Conservation (phyloP, 441 rosid species). For the Mallotus japonicus region DNA sequence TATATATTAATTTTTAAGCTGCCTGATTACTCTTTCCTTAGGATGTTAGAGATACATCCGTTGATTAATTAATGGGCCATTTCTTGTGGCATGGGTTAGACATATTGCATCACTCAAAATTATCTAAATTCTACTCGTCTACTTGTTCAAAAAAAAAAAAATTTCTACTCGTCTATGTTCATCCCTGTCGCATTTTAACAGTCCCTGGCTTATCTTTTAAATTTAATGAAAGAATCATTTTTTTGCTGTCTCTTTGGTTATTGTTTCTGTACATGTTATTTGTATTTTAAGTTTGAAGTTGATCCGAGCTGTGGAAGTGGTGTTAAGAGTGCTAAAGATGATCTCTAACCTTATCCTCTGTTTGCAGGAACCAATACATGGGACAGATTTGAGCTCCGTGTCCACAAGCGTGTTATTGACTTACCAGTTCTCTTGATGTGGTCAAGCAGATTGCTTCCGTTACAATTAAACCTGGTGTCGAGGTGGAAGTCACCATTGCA, state of each 20-base stretch:
- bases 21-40: too few species aligned
- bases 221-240: too few species aligned
- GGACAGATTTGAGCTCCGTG: conserved; percentile 48
- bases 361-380: conserved; percentile 44
- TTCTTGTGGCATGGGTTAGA: too few species aligned
- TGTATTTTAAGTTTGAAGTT: background rate
- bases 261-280: background rate
- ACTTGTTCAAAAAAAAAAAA: too few species aligned
- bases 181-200: too few species aligned
- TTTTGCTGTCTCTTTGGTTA: background rate
- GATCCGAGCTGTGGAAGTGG: background rate
- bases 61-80: too few species aligned
- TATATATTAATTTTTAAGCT: too few species aligned
- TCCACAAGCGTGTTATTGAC: conserved; percentile 47
- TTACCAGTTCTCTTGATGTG: conserved; percentile 44
- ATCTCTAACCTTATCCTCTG: background rate
- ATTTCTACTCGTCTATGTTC: too few species aligned
- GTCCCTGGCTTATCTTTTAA: too few species aligned
- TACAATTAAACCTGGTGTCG: conserved; percentile 47
- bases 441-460: conserved; percentile 50
- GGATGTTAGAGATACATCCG: too few species aligned
- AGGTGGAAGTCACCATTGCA: conserved; percentile 46
- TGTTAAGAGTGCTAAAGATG: background rate
- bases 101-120: too few species aligned
- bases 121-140: too few species aligned